Evolutionary conservation across 2,329 filamentous ascomycete genomes (phyloP).

Genomic region (Leptosphaerulina australis): DNA sequence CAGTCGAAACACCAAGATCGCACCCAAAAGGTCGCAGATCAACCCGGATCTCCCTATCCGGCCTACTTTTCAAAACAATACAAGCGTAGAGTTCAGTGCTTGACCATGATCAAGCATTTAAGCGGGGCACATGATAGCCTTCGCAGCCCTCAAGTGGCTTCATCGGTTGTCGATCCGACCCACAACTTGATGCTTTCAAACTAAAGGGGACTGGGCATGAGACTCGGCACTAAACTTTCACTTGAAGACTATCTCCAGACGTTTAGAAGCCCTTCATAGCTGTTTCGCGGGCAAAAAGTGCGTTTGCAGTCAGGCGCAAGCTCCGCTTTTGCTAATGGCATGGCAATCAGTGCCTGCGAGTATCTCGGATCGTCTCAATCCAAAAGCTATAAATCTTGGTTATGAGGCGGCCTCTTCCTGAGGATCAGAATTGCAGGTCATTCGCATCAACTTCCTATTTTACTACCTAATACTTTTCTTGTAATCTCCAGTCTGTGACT

Average conservation of each 20-base stretch:
- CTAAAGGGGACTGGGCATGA: slow-evolving; percentile 12
- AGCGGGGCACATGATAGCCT: background rate
- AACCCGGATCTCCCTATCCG: slow-evolving; percentile 8
- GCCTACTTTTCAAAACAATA: slow-evolving; percentile 7
- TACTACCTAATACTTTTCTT: slow-evolving; percentile 4
- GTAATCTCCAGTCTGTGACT: slow-evolving; percentile 12
- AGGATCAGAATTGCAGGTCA: slow-evolving; percentile 27
- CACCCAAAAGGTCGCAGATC: slow-evolving; percentile 17
- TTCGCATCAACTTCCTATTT: slow-evolving; percentile 17
- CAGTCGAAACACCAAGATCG: slow-evolving; percentile 19
- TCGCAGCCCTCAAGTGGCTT: slow-evolving; percentile 1
- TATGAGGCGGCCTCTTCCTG: slow-evolving; percentile 5
- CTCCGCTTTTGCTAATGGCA: slow-evolving; percentile 11
- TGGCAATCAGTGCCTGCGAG: background rate
- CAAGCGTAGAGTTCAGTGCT: slow-evolving; percentile 14
- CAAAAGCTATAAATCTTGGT: slow-evolving; percentile 18
- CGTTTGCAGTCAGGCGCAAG: slow-evolving; percentile 18
- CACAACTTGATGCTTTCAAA: slow-evolving; percentile 12
- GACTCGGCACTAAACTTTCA: slow-evolving; percentile 15
- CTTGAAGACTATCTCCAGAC: background rate
- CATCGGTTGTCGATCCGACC: background rate
- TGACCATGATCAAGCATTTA: slow-evolving; percentile 7
- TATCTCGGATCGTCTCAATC: background rate
- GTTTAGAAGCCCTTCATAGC: slow-evolving; percentile 3
- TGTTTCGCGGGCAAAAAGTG: slow-evolving; percentile 9